Evolutionary conservation across 495 filamentous ascomycete genomes (phyloP), one percentile per base, ranked within the genome.

Genomic region (Lophium mytilinum): DNA sequence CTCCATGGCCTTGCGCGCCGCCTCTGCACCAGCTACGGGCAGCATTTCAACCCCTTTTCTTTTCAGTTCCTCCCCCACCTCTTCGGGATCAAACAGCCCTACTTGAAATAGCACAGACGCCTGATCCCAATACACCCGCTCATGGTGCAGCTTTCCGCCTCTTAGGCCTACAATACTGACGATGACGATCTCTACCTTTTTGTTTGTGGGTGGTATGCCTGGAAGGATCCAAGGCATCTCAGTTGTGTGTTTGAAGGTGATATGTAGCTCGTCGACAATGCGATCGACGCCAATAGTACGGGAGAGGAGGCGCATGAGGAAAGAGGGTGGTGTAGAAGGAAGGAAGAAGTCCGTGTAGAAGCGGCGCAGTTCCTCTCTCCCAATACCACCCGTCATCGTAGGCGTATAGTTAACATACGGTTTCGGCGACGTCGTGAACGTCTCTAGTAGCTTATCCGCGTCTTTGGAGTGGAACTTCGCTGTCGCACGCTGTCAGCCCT

Each of bases 41-140:
- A 95, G 75, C 63, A 70, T 80, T 30, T 82, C 76, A n/a, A 77
- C 71, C 0, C 77, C 80, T 37, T 76, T 72, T 21, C 75, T 69
- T 7, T 71, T 70, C 42, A 66, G 68, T 21, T 66, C 53, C 45
- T 67, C 58, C 1, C 78, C 75, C 8, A 82, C 70, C 10, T 79
- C 68, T 69, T 75, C 85, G 61, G 65, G 84, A 76, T 89, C 81
- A 37, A 95, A 65, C 46, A 94, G 66, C 0, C 89, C 89, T 0
- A 89, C 71, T 69, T 95, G 90, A 17, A 85, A 78, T 0, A 96
- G 71, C 2, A 92, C 85, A 14, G 80, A 84, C 1, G 86, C 88
- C 67, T 95, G 89, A 65, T 95, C 90, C 89, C 89, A 96, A 60
- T 87, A 85, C 15, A 91, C 83, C 62, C 92, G 85, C 69, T 96